Base-by-base conservation (phyloP, 805 yeast species). In the Candida verbasci region DNA sequence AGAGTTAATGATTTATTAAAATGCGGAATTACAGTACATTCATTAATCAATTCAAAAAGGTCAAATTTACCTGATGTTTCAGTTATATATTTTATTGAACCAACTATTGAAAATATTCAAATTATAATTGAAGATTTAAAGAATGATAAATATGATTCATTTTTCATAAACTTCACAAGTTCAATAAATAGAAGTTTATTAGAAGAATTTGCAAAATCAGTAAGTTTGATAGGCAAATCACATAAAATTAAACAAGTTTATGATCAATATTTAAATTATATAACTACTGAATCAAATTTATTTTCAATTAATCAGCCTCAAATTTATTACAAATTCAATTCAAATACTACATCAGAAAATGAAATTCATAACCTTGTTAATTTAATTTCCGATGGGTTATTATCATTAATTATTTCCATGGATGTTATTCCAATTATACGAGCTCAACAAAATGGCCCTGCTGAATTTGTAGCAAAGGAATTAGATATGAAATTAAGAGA, bases 41-140 rank as follows among this genome's bases (percentile, higher is more conserved):
- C 91, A 41, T 61, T 84, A 34, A 78, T 91, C 37, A 69, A 70
- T 38, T 70, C 87, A 31, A 76, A 74, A 40, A 70, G 98, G 43
- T 77, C 89, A n/a, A 74, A 91, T 1, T 70, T 93, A 35, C 89
- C 95, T 1, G 98, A 93, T 50, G 97, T 91, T 10, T 97, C 97
- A 0, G 97, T 80, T 3, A 77, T 93, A 31, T 93, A 93, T 61
- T 91, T 93, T 49, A 82, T 93, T 23, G 83, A 84, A 40, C 97
- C 98, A 5, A 84, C 93, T 0, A 65, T 72, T 18, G 91, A 77
- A 32, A 93, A 93, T 54, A 69, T 93, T 28, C 63, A 74, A 21
- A 53, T 62, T 22, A 84, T 93, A 24, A 74, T 86, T 9, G 72
- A 76, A 34, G 98, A 93, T 55, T 61, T 93, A 38, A 74, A 76